Evolutionary conservation across 805 yeast genomes (phyloP), one percentile per base, ranked within the genome.

Genomic region (Groenewaldozyma tartarivorans): DNA sequence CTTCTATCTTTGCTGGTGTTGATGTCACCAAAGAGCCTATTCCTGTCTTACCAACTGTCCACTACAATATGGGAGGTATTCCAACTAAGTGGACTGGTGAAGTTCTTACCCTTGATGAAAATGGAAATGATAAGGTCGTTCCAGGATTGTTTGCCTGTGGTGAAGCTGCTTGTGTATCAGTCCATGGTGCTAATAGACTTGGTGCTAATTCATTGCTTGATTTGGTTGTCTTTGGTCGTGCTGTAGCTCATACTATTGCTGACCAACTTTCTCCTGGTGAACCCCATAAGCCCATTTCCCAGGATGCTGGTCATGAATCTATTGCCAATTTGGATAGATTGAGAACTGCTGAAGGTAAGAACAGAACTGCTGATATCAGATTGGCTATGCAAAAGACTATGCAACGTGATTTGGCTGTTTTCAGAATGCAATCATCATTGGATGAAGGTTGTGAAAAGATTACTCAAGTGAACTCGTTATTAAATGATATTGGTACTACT

Each of bases 61-160:
- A 90, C 69, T 90, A 92, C 74, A 90, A 90, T 69, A 90, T 90
- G 98, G 98, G 98, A 67, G 97, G 97, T 79, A 85, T 90, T 52
- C 98, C 98, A 65, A 92, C 98, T 52, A 85, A 81, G 66, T 92
- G 86, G 82, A 83, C 81, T 51, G 98, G 97, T 72, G 96, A 90
- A 71, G 96, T 79, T 40, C 62, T 90, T 48, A 85, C 85, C 36
- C 60, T 81, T 56, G 86, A 82, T 60, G 90, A 75, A 60, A 67
- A 73, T 38, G 98, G 98, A 55, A 78, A 90, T 57, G 98, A 92
- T 63, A 77, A 74, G 60, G 77, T 82, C 53, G 92, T 90, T 48
- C 92, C 90, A 58, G 98, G 98, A 58, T 74, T 90, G 54, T 74
- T 77, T 63, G 96, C 98, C 13, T 87, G 96, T 72, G 98, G 98